Evolutionary conservation across 179 eudicot genomes (phyloP).

Genomic region (Patellifolia procumbens): DNA sequence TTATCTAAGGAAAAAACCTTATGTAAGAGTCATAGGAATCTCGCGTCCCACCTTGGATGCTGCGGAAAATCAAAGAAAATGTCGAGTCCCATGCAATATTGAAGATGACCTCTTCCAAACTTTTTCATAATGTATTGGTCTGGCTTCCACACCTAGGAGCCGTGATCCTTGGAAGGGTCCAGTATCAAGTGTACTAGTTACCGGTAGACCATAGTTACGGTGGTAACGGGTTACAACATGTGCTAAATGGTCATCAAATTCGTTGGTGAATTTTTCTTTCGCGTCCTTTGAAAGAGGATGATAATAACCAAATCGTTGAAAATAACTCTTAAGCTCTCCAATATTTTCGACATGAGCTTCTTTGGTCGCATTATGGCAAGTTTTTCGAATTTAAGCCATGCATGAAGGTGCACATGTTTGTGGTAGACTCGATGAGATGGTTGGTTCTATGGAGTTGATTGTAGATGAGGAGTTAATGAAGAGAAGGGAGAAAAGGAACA

Average conservation of each 20-base stretch:
- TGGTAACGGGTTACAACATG: conserved; percentile 46
- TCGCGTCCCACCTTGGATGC: conserved; percentile 55
- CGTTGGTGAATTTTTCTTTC: conserved; percentile 27
- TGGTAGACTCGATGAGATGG: conserved; percentile 19
- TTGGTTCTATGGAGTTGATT: conserved; percentile 1
- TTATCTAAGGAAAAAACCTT: conserved; percentile 54
- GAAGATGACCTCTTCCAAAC: background rate
- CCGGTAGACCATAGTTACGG: conserved; percentile 34
- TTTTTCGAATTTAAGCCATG: conserved; percentile 42
- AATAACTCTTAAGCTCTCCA: conserved; percentile 48
- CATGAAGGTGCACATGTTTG: conserved; percentile 32
- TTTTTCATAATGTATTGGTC: conserved; percentile 25
- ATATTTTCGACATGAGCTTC: conserved; percentile 43
- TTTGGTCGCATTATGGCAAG: conserved; percentile 38
- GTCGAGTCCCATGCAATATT: conserved; percentile 25
- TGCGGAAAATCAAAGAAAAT: conserved; percentile 53
- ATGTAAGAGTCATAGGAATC: conserved; percentile 57
- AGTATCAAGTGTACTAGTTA: conserved; percentile 45
- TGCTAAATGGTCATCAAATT: conserved; percentile 44
- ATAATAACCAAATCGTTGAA: conserved; percentile 60
- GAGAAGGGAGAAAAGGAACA: conserved; percentile 31
- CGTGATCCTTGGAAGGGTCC: conserved; percentile 45
- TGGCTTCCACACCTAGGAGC: conserved; percentile 62
- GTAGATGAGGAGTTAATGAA: conserved; percentile 28
- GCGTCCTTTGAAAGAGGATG: conserved; percentile 8